phyloP scores from a whole-genome alignment of 208 protist species.

The Wallacemonas sp. region DNA sequence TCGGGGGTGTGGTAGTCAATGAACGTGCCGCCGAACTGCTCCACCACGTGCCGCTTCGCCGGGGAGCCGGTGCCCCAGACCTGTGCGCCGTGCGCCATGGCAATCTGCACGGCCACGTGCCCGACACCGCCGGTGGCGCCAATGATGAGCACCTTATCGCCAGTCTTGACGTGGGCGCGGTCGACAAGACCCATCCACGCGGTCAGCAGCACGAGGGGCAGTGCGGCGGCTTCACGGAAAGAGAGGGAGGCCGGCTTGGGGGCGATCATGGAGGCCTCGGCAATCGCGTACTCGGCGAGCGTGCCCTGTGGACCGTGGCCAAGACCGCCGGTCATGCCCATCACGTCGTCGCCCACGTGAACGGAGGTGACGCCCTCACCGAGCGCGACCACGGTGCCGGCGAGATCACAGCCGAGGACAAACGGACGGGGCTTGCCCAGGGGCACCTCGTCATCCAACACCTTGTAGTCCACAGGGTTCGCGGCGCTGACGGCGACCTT shows the following conservation, averaged over 20 bases:
- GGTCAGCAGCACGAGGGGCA: conserved; percentile 24
- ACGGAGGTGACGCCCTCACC: conserved; percentile 15
- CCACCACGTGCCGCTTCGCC: conserved; percentile 16
- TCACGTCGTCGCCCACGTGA: conserved; percentile 22
- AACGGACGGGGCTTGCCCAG: conserved; percentile 17
- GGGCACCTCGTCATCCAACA: conserved; percentile 16
- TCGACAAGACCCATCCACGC: conserved; percentile 23
- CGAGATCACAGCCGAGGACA: conserved; percentile 22
- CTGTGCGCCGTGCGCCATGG: conserved; percentile 11
- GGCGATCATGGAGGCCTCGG: conserved; percentile 6
- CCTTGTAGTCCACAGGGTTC: conserved; percentile 28
- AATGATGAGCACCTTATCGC: conserved; percentile 20
- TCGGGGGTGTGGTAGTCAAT: conserved; percentile 22
- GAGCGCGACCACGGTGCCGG: conserved; percentile 21
- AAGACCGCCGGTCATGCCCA: conserved; percentile 28
- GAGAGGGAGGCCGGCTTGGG: conserved; percentile 15
- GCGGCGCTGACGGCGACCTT: conserved; percentile 19
- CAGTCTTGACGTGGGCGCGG: conserved; percentile 16
- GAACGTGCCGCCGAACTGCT: conserved; percentile 16
- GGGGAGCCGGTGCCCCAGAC: conserved; percentile 18
- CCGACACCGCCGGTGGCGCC: conserved; percentile 24
- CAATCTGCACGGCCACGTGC: conserved; percentile 22
- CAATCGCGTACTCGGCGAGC: conserved; percentile 27
- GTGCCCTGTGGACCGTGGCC: conserved; percentile 18
- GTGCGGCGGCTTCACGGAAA: conserved; percentile 24